phyloP scores from a whole-genome alignment of 2,329 filamentous ascomycete species.

The Fonsecaea pugnacius region DNA sequence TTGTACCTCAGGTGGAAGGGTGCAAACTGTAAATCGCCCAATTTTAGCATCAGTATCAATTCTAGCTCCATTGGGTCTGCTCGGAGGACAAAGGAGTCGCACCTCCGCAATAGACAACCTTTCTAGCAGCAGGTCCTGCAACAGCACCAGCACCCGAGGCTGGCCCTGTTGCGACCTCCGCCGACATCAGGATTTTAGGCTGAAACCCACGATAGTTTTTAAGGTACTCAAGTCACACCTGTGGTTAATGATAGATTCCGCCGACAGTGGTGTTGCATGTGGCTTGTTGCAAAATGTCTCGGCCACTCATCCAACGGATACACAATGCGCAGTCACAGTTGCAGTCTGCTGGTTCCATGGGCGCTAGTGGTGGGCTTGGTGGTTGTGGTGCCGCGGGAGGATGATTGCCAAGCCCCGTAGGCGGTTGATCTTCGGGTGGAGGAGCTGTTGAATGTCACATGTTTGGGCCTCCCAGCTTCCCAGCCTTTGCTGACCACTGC shows the following conservation, averaged over 20 bases:
- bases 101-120: constrained; percentile 67
- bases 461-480: constrained; percentile 1
- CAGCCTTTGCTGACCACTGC: constrained; percentile 11
- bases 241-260: constrained; percentile 20
- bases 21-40: constrained; percentile 58
- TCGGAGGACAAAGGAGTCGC: constrained; percentile 37
- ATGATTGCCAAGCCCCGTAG: constrained; percentile 10
- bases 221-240: constrained; percentile 29
- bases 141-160: background rate
- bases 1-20: constrained; percentile 69
- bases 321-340: constrained; percentile 5
- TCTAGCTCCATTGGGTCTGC: background rate
- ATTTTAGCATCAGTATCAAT: constrained; percentile 28
- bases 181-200: constrained; percentile 32
- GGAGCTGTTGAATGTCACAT: constrained; percentile 5
- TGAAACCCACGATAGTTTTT: constrained; percentile 14
- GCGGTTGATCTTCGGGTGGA: constrained; percentile 14
- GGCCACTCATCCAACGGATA: constrained; percentile 15
- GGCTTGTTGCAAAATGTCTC: constrained; percentile 17
- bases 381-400: constrained; percentile 1
- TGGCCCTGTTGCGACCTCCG: constrained; percentile 40
- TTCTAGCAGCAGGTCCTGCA: constrained; percentile 55
- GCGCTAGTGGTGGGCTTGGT: background rate
- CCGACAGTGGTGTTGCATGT: constrained; percentile 28
- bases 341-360: constrained; percentile 3